Evolutionary conservation across 2,329 filamentous ascomycete genomes (phyloP), one percentile per base, ranked within the genome.

Genomic region (Chaetomiaceae sp.): DNA sequence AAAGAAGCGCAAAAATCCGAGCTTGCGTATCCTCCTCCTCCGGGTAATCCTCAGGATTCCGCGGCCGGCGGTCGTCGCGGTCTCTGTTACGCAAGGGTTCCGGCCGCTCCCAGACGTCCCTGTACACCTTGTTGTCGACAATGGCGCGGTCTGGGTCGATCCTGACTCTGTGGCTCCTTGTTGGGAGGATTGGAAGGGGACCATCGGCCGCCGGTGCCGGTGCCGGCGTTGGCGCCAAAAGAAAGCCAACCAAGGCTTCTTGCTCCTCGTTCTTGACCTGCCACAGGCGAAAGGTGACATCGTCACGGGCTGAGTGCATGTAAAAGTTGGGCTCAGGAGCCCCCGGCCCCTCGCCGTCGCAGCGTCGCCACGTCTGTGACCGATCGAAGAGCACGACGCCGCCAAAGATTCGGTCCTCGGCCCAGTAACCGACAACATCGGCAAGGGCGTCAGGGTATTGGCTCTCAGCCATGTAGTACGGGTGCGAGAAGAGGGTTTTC

Each of bases 361-460:
- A 16, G 21, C 21, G 19, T 12, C 14, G 14, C 33, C 44, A 48
- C 35, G 25, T 20, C 37, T 34, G 14, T 13, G 37, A 48, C 25
- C 25, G 27, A 25, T 49, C 47, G 5, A 49, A 44, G 16, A 38
- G 14, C 12, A 39, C 40, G 12, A 49, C 40, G 16, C 47, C 40
- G 9, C 47, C 33, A 13, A 49, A 33, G 9, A 49, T 38, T 14
- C 23, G 17, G 31, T 49, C 40, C 41, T 49, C 47, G 31, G 47
- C 47, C 47, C 40, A 49, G 40, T 49, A 49, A 10, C 33, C 47
- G 2, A 43, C 47, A 13, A 38, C 23, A 19, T 49, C 47, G 13
- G 47, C 47, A 5, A 44, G 33, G 4, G 23, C 31, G 13, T 49
- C 12, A 12, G 40, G 47, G n/a, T 49, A 49, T 17, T 49, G 31